These are phyloP conservation scores for Sapria himalayana DNA, from an alignment of 345 rosid genomes.

Conservation along the genomic window DNA sequence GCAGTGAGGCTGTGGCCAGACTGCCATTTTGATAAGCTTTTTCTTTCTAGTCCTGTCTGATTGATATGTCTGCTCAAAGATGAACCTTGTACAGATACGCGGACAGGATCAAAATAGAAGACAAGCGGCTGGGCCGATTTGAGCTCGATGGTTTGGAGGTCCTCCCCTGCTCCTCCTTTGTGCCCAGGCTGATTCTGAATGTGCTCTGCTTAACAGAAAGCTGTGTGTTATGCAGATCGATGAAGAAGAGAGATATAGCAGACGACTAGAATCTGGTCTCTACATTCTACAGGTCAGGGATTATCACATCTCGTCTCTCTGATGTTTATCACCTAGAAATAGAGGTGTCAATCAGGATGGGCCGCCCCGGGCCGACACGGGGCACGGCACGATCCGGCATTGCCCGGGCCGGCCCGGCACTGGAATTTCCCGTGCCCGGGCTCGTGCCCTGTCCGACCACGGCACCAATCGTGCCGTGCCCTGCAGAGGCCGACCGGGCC, in stretches of 20 bases:
- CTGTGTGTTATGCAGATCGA: conserved; percentile 33
- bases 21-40: too few relatives aligned
- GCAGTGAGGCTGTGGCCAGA: too few relatives aligned
- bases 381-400: too few relatives aligned
- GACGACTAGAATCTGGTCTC: conserved; percentile 78
- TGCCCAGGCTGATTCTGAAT: conserved; percentile 5
- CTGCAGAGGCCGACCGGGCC: too few relatives aligned
- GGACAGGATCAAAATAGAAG: conserved; percentile 59
- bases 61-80: conserved; percentile 2
- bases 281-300: conserved; percentile 80
- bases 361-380: too few relatives aligned
- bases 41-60: too few relatives aligned
- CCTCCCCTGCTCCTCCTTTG: conserved; percentile 4
- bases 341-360: too few relatives aligned
- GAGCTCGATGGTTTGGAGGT: conserved; percentile 92
- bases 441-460: too few relatives aligned
- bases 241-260: conserved; percentile 71
- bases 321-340: too few relatives aligned
- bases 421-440: too few relatives aligned
- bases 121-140: conserved; percentile 41
- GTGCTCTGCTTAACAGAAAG: conserved; percentile 2
- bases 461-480: too few relatives aligned
- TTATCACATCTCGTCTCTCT: not conserved
- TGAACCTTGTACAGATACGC: conserved; percentile 35
- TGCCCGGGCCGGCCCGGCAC: too few relatives aligned